These are phyloP conservation scores for Marasmius oreades DNA, from an alignment of 1,284 basidiomycete genomes.

Conservation along the genomic window DNA sequence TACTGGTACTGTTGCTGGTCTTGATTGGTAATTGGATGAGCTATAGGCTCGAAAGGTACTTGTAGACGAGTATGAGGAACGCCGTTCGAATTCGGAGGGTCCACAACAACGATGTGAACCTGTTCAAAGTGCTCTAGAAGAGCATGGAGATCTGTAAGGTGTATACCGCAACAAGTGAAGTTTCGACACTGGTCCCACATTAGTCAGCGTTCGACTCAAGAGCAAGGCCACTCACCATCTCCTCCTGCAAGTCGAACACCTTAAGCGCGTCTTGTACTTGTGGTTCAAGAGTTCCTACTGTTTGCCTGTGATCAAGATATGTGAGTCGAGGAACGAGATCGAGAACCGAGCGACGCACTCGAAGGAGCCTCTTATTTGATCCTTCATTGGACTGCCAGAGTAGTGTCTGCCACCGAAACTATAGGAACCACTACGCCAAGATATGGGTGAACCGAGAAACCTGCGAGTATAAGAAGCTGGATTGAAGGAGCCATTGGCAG, in stretches of 20 bases:
- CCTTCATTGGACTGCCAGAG: constrained; percentile 51
- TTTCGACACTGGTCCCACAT: constrained; percentile 57
- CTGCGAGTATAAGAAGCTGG: constrained; percentile 61
- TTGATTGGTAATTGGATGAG: constrained; percentile 25
- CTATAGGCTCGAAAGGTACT: constrained; percentile 41
- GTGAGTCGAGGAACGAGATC: constrained; percentile 37
- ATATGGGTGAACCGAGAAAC: constrained; percentile 67
- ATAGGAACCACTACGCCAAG: constrained; percentile 60
- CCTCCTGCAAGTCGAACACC: constrained; percentile 65
- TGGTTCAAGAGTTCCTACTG: constrained; percentile 48
- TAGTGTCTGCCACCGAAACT: constrained; percentile 55
- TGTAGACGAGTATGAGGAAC: constrained; percentile 39
- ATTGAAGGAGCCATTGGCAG: constrained; percentile 47
- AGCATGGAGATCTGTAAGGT: constrained; percentile 79
- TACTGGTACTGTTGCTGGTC: constrained; percentile 13
- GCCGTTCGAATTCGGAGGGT: constrained; percentile 43
- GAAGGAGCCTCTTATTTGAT: constrained; percentile 54
- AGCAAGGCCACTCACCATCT: constrained; percentile 46
- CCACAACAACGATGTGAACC: constrained; percentile 72
- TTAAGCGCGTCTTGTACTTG: constrained; percentile 58
- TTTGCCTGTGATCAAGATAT: constrained; percentile 43
- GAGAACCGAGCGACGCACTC: constrained; percentile 44
- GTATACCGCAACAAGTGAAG: constrained; percentile 80
- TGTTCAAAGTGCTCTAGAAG: constrained; percentile 87
- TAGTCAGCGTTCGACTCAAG: constrained; percentile 5